Percentiles rank a stretch among this genome's conserved stretches.
phyloP scores from a whole-genome alignment of 257 asterid genomes.

The Hygrophila difformis region DNA sequence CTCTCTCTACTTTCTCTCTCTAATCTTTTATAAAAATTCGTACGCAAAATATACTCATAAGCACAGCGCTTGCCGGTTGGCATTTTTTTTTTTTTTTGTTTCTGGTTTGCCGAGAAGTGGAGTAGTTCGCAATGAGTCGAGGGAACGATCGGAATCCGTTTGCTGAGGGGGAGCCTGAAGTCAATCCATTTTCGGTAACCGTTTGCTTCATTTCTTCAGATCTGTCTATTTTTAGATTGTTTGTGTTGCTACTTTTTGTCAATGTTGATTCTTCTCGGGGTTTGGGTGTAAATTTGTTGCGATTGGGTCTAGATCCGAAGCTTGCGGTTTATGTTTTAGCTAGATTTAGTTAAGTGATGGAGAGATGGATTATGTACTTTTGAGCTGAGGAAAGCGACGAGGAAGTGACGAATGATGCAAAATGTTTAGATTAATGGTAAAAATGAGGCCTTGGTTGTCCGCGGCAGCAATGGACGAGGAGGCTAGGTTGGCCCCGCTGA shows the following conservation, averaged over 20 bases:
- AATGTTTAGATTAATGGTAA: background rate
- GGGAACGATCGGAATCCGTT: slow-evolving; percentile 90
- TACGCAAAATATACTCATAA: too few species aligned
- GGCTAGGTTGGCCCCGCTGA: too few species aligned
- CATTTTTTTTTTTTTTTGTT: too few species aligned
- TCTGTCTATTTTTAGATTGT: slow-evolving; percentile 28
- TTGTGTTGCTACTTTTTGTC: slow-evolving; percentile 6
- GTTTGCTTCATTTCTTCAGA: slow-evolving; percentile 21
- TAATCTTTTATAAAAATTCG: too few species aligned
- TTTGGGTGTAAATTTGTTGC: background rate
- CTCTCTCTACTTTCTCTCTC: too few species aligned
- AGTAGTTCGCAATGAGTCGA: slow-evolving; percentile 50
- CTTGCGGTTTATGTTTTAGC: slow-evolving; percentile 7
- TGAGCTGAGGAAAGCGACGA: background rate
- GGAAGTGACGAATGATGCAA: background rate
- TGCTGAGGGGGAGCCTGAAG: slow-evolving; percentile 89
- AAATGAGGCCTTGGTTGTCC: too few species aligned
- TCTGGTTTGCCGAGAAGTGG: slow-evolving; percentile 12
- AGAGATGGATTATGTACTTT: too few species aligned
- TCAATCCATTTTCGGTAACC: slow-evolving; percentile 97
- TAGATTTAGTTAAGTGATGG: slow-evolving; percentile 2
- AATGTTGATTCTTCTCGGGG: background rate
- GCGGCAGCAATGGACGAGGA: too few species aligned
- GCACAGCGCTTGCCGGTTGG: too few species aligned
- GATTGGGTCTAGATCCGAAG: slow-evolving; percentile 29